Percentiles rank a stretch among this genome's conserved stretches.
Evolutionary conservation across 768 basidiomycete species (phyloP).

Genomic region (Macrolepiota albuminosa): DNA sequence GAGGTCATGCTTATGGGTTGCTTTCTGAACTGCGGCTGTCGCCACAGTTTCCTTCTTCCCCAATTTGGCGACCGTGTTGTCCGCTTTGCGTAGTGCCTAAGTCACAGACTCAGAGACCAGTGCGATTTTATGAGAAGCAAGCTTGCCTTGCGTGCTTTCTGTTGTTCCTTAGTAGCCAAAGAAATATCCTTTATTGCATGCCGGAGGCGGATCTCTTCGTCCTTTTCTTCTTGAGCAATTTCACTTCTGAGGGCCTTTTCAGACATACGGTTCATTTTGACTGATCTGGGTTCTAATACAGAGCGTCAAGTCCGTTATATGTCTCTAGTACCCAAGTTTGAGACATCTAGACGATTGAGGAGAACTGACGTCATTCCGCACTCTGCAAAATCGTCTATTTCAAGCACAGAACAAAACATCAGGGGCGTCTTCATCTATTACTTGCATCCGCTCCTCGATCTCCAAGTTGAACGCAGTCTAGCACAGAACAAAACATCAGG

Average conservation of each 20-base stretch:
- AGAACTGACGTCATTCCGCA: conserved; percentile 8
- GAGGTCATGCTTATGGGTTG: conserved; percentile 39
- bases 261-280: conserved; percentile 3
- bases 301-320: not conserved
- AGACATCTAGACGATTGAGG: conserved; percentile 4
- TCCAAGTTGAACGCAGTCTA: conserved; percentile 12
- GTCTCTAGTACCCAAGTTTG: not conserved
- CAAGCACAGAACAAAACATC: not conserved
- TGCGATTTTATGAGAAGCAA: not conserved
- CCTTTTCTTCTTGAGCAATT: conserved; percentile 44
- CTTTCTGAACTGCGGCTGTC: conserved; percentile 40
- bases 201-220: conserved; percentile 46
- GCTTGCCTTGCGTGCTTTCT: conserved; percentile 48
- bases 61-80: conserved; percentile 30
- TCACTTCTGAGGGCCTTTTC: conserved; percentile 36
- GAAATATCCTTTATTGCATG: conserved; percentile 50
- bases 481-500: not conserved
- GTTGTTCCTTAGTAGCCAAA: conserved; percentile 47
- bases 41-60: conserved; percentile 43
- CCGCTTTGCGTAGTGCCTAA: conserved; percentile 17
- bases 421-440: not conserved
- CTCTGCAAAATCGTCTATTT: conserved; percentile 3
- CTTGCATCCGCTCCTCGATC: conserved; percentile 8
- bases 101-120: not conserved
- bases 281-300: not conserved